Evolutionary conservation across 192 early-diverging fungal genomes (phyloP).

Genomic region (Chytriomyces hyalinus): DNA sequence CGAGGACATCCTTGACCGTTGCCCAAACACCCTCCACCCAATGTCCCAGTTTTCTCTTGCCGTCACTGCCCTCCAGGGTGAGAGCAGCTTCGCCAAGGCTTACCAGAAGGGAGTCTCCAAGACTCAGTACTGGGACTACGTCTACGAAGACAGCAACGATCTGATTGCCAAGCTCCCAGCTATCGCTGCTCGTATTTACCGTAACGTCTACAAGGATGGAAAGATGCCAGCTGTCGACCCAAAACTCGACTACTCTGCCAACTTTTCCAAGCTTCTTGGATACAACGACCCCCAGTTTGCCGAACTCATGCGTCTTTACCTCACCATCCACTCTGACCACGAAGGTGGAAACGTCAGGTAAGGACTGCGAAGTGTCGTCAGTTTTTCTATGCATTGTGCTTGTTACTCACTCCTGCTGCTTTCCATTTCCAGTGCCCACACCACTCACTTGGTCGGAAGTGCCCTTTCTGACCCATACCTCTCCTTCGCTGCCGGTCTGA

Average conservation of each 20-base stretch:
- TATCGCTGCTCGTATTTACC: constrained; percentile 98
- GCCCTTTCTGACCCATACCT: constrained; percentile 99
- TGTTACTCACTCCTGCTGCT: neutral
- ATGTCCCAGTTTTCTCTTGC: constrained; percentile 99
- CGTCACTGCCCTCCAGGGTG: constrained; percentile 96
- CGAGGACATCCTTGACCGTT: constrained; percentile 96
- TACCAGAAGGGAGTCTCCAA: constrained; percentile 93
- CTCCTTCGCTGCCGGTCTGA: constrained; percentile 93
- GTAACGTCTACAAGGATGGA: constrained; percentile 98
- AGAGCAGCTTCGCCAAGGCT: constrained; percentile 95
- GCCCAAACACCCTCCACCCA: constrained; percentile 98
- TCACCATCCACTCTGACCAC: constrained; percentile 99
- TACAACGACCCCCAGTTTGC: constrained; percentile 89
- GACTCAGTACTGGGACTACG: constrained; percentile 95
- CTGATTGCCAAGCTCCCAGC: constrained; percentile 97
- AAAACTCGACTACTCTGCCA: constrained; percentile 92
- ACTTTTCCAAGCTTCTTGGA: constrained; percentile 93
- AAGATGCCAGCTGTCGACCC: constrained; percentile 85
- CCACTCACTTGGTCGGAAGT: constrained; percentile 93
- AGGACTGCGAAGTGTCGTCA: neutral
- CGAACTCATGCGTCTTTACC: constrained; percentile 98
- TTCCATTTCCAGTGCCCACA: constrained; percentile 76
- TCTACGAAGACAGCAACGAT: constrained; percentile 97
- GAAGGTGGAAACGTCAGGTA: constrained; percentile 98
- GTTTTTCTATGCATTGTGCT: neutral